Percentiles rank a stretch among this genome's conserved stretches.
Conservation (phyloP, 2,329 filamentous ascomycete species). For the Whalleya microplaca region DNA sequence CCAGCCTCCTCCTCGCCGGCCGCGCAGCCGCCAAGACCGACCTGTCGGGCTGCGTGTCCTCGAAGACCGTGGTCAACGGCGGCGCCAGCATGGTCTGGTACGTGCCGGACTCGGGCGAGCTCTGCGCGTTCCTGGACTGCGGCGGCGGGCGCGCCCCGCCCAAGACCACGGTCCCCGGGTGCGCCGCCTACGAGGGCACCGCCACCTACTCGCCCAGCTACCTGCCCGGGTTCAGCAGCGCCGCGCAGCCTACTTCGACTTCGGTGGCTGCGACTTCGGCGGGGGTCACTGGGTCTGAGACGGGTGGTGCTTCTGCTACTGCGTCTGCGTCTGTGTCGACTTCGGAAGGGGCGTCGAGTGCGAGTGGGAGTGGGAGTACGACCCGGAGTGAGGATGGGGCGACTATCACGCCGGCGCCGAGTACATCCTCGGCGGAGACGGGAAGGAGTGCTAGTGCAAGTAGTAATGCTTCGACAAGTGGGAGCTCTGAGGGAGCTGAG, state of each 20-base stretch:
- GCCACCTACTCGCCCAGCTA: slow-evolving; percentile 57
- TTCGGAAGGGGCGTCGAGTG: neutral
- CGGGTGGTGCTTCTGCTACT: slow-evolving; percentile 8
- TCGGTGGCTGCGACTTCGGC: too few relatives aligned
- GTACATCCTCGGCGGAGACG: neutral
- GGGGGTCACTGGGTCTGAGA: too few relatives aligned
- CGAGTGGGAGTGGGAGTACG: slow-evolving; percentile 1
- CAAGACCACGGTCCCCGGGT: slow-evolving; percentile 66
- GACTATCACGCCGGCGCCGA: slow-evolving; percentile 6
- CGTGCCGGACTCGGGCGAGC: slow-evolving; percentile 65
- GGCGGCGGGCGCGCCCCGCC: slow-evolving; percentile 68
- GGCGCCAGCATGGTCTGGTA: slow-evolving; percentile 58
- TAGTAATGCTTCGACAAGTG: slow-evolving; percentile 1
- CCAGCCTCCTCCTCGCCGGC: slow-evolving; percentile 31
- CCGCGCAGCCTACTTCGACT: neutral
- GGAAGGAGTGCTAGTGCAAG: slow-evolving; percentile 1
- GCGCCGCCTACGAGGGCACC: slow-evolving; percentile 58
- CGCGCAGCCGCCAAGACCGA: slow-evolving; percentile 49
- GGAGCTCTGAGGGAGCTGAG: slow-evolving; percentile 9
- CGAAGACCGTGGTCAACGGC: slow-evolving; percentile 40
- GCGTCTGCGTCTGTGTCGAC: slow-evolving; percentile 6
- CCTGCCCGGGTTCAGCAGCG: slow-evolving; percentile 41
- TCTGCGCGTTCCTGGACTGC: slow-evolving; percentile 68
- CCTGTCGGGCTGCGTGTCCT: slow-evolving; percentile 49
- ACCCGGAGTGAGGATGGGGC: neutral